Conservation (phyloP, 2,329 filamentous ascomycete genomes). For the Ophiocordyceps robertsii region DNA sequence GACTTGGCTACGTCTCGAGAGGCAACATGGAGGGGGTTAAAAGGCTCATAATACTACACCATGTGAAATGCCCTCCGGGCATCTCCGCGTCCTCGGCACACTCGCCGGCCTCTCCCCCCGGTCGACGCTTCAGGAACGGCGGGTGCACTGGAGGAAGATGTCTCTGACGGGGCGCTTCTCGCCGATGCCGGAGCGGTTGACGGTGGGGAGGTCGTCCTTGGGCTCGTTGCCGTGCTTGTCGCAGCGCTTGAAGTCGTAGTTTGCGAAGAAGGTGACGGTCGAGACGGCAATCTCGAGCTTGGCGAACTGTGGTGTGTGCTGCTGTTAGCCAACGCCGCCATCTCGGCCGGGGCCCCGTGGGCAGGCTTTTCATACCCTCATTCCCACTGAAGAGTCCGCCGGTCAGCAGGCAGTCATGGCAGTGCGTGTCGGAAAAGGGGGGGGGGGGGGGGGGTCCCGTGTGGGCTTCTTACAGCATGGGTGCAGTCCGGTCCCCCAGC, state of each 20-base stretch:
- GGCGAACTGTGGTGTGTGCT: slow-evolving; percentile 28
- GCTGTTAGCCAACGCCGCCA: not conserved
- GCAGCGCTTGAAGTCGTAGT: slow-evolving; percentile 31
- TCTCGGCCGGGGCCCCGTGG: not conserved
- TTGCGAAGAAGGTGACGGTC: slow-evolving; percentile 32
- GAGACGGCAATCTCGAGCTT: slow-evolving; percentile 39
- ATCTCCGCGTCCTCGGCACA: no score
- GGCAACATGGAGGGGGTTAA: no score
- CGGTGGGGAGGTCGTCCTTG: slow-evolving; percentile 3
- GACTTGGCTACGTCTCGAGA: no score
- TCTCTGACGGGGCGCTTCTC: slow-evolving; percentile 7
- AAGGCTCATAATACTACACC: no score
- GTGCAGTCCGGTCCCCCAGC: slow-evolving; percentile 22
- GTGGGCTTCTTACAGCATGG: slow-evolving; percentile 21
- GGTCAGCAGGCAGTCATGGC: not conserved
- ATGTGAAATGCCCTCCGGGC: no score
- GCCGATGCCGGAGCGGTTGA: slow-evolving; percentile 5
- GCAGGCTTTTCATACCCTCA: slow-evolving; percentile 3
- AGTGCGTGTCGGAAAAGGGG: no score
- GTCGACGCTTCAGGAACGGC: not conserved
- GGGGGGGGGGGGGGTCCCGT: no score
- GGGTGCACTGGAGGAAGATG: slow-evolving; percentile 3
- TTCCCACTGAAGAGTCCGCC: slow-evolving; percentile 1
- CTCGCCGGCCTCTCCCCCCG: not conserved
- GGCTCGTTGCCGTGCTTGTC: slow-evolving; percentile 22